Evolutionary conservation across 495 filamentous ascomycete species (phyloP), one percentile per base, ranked within the genome.

Genomic region (Penicillium canescens): DNA sequence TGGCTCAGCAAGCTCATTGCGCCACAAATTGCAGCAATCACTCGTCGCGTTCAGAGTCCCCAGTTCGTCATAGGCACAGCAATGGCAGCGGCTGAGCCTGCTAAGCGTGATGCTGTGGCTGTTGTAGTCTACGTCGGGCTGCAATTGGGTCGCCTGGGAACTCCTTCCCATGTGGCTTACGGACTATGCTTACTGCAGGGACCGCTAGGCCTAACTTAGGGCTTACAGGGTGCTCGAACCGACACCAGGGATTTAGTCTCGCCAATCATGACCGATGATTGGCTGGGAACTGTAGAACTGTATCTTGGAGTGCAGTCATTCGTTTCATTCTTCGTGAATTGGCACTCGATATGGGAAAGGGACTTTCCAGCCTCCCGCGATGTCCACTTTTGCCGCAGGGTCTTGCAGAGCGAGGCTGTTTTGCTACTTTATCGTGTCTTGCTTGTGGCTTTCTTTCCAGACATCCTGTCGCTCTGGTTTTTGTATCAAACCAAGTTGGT

Each of bases 121-220:
- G 7, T 42, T 35, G 4, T 20, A 26, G 10, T 18, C 10, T 24
- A 6, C 10, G n/a, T 34, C 39, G 34, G 9, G 28, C 46, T 42
- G 35, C 50, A 16, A 58, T 58, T 54, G 55, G 50, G 31, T 58
- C 50, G 46, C 39, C 24, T 40, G 11, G 9, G 7, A 23, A 24
- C 50, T 33, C 50, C 28, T 31, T 7, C 50, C 33, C n/a, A 7
- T 42, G 40, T 54, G 56, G 45, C 45, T 40, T 51, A 46, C 11
- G 40, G 9, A 3, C 3, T n/a, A 34, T 51, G 48, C 55, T 58
- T 31, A 54, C 50, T 49, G 50, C 56, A 50, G 34, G 13, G 37
- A 34, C 41, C 40, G 41, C 50, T 42, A 37, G 34, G 34, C 7
- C 44, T n/a, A 26, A 40, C 33, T 40, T 20, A 46, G 31, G 33